Evolutionary conservation across 1,284 basidiomycete genomes (phyloP).

Genomic region (Cystobasidium pallidum): DNA sequence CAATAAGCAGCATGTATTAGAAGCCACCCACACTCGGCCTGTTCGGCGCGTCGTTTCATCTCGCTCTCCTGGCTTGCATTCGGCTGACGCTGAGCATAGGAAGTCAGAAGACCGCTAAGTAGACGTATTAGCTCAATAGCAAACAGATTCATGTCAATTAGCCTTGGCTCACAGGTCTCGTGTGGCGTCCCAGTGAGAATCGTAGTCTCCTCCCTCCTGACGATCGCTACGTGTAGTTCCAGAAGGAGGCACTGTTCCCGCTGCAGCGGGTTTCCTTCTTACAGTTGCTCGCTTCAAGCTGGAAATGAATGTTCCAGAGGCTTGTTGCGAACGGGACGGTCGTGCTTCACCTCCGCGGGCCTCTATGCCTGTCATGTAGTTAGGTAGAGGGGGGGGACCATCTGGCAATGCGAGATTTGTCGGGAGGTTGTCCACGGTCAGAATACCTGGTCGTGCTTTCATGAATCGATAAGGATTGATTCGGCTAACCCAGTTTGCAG

Average conservation of each 20-base stretch:
- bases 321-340: background rate
- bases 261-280: background rate
- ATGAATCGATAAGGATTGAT: constrained; percentile 89
- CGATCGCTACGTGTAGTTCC: background rate
- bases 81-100: background rate
- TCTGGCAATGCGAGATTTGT: constrained; percentile 73
- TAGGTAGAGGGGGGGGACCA: constrained; percentile 72
- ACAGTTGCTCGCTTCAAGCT: constrained; percentile 7
- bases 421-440: constrained; percentile 71
- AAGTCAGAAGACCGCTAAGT: constrained; percentile 35
- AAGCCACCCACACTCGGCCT: constrained; percentile 65
- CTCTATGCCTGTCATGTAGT: constrained; percentile 51
- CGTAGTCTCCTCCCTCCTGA: background rate
- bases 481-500: constrained; percentile 70
- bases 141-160: too few relatives aligned
- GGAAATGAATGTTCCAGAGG: constrained; percentile 8
- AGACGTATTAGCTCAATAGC: background rate
- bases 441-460: constrained; percentile 69
- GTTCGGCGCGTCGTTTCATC: constrained; percentile 76
- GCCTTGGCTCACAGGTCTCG: constrained; percentile 2
- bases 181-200: background rate
- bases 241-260: background rate
- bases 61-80: constrained; percentile 61
- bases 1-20: background rate
- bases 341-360: background rate